Evolutionary conservation across 2,329 filamentous ascomycete species (phyloP).

Genomic region (Tetracladium maxilliforme): DNA sequence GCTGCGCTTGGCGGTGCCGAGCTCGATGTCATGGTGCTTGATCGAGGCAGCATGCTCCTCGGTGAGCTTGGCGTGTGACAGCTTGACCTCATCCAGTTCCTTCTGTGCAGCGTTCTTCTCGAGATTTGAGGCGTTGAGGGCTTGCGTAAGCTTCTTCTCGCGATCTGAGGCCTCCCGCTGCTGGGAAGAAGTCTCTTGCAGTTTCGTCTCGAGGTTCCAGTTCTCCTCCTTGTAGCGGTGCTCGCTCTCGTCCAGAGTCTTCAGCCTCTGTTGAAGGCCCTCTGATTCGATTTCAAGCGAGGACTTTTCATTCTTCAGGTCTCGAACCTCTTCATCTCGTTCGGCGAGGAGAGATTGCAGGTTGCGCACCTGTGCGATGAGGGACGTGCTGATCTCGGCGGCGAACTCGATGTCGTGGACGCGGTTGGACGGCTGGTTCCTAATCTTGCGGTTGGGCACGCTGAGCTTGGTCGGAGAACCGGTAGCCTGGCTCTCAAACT

Average conservation of each 20-base stretch:
- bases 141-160: slow-evolving; percentile 67
- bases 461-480: slow-evolving; percentile 80
- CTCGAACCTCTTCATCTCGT: slow-evolving; percentile 74
- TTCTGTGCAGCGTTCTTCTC: slow-evolving; percentile 71
- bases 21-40: slow-evolving; percentile 80
- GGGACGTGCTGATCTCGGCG: slow-evolving; percentile 91
- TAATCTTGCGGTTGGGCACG: slow-evolving; percentile 73
- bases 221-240: slow-evolving; percentile 97
- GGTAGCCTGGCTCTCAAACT: slow-evolving; percentile 72
- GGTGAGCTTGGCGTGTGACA: slow-evolving; percentile 59
- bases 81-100: slow-evolving; percentile 81
- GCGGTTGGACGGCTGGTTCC: slow-evolving; percentile 78
- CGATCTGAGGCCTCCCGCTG: slow-evolving; percentile 67
- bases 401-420: slow-evolving; percentile 96
- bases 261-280: slow-evolving; percentile 63
- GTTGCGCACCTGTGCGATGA: slow-evolving; percentile 87
- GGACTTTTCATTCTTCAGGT: slow-evolving; percentile 59
- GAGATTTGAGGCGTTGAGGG: slow-evolving; percentile 50
- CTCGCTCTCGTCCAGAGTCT: slow-evolving; percentile 81
- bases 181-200: slow-evolving; percentile 66
- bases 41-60: slow-evolving; percentile 67
- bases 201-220: slow-evolving; percentile 87
- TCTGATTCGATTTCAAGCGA: slow-evolving; percentile 73
- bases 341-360: slow-evolving; percentile 74
- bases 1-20: slow-evolving; percentile 70